Percentiles rank a stretch among this genome's conserved stretches.
phyloP scores from a whole-genome alignment of 2,329 filamentous ascomycete genomes.

The Trichophyton schoenleinii region DNA sequence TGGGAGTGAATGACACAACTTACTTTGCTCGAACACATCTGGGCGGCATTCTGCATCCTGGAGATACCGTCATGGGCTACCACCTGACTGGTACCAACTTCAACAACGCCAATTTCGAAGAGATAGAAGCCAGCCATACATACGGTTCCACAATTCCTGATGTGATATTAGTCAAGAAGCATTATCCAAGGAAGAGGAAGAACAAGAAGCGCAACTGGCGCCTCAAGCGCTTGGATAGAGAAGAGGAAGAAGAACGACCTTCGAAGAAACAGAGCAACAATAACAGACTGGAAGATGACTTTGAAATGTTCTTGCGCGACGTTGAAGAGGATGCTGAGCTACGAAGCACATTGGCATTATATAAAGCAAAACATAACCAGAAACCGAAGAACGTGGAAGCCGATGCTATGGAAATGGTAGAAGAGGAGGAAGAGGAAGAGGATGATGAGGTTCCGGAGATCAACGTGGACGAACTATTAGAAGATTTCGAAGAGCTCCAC shows the following conservation, averaged over 20 bases:
- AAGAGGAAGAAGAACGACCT: conserved; percentile 51
- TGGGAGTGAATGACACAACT: conserved; percentile 72
- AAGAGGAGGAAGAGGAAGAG: conserved; percentile 48
- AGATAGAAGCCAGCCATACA: conserved; percentile 62
- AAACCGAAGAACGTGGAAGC: conserved; percentile 31
- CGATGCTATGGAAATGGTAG: conserved; percentile 24
- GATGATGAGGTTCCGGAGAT: conserved; percentile 58
- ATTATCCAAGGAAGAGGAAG: conserved; percentile 79
- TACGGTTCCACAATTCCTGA: conserved; percentile 75
- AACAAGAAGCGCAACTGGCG: conserved; percentile 77
- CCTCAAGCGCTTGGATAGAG: conserved; percentile 82
- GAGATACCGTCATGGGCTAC: conserved; percentile 92
- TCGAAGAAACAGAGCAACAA: conserved; percentile 46
- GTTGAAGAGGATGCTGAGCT: conserved; percentile 92
- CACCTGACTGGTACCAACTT: conserved; percentile 79
- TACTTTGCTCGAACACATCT: conserved; percentile 89
- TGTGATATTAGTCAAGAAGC: conserved; percentile 92
- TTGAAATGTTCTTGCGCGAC: conserved; percentile 92
- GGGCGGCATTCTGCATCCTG: conserved; percentile 69
- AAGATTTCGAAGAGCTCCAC: conserved; percentile 83
- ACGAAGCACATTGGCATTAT: conserved; percentile 69
- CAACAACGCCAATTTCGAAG: conserved; percentile 78
- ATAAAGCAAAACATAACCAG: conserved; percentile 54
- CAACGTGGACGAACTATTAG: conserved; percentile 68
- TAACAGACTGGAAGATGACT: conserved; percentile 86